phyloP scores from a whole-genome alignment of 73 alveolate genomes.

The Tetrahymena malaccensis region DNA sequence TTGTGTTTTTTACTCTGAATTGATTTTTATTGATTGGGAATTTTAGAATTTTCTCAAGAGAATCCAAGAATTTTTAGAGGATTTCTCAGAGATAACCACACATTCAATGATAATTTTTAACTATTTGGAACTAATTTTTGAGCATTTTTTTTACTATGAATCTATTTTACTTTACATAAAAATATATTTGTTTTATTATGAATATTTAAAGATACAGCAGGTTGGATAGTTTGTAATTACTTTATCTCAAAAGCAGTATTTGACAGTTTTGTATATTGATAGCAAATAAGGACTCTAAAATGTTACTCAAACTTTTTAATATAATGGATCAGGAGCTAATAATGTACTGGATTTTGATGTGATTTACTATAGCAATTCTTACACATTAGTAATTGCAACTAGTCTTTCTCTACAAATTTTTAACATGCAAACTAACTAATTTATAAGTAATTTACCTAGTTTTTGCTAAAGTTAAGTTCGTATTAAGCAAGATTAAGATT shows the following conservation, averaged over 20 bases:
- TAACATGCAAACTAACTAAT: neutral
- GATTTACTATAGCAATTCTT: neutral
- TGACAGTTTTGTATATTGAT: neutral
- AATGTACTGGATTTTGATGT: neutral
- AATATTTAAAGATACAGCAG: neutral
- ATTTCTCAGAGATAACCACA: too few relatives aligned
- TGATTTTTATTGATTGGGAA: too few relatives aligned
- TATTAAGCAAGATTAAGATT: neutral
- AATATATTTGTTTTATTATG: too few relatives aligned
- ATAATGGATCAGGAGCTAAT: neutral
- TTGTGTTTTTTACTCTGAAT: too few relatives aligned
- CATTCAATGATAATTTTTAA: too few relatives aligned
- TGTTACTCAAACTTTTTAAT: neutral
- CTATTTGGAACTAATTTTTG: too few relatives aligned
- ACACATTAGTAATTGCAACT: neutral
- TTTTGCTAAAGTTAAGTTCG: neutral
- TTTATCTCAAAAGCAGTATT: neutral
- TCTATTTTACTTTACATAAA: too few relatives aligned
- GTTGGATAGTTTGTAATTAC: neutral
- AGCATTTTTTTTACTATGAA: too few relatives aligned
- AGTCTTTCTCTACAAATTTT: neutral
- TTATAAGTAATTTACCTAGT: neutral
- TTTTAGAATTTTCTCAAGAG: too few relatives aligned
- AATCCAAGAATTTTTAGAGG: too few relatives aligned
- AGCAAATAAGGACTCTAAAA: neutral